Conservation (phyloP, 2,329 filamentous ascomycete genomes). For the Alternaria burnsii region DNA sequence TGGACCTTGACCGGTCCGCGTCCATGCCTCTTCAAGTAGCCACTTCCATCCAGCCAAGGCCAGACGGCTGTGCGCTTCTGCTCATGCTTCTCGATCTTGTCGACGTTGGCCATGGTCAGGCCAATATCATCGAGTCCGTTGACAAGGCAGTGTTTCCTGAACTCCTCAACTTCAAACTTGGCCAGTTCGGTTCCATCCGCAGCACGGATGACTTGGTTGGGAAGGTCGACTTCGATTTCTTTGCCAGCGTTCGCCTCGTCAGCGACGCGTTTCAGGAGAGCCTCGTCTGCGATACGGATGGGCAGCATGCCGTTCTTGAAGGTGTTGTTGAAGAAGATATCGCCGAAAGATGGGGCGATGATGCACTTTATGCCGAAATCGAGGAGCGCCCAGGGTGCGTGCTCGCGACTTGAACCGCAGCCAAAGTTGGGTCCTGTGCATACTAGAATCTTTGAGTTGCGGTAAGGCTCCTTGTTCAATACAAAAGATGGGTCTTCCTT, state of each 20-base stretch:
- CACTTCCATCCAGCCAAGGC: conserved; percentile 89
- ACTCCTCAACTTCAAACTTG: conserved; percentile 87
- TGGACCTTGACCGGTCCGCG: conserved; percentile 68
- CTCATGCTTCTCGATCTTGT: conserved; percentile 88
- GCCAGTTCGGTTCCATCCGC: conserved; percentile 76
- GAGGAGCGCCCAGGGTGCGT: conserved; percentile 94
- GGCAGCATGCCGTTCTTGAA: conserved; percentile 99
- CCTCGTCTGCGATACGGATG: conserved; percentile 74
- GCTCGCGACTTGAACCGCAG: conserved; percentile 90
- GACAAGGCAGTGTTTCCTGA: conserved; percentile 91
- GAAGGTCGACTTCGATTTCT: conserved; percentile 89
- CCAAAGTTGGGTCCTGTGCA: conserved; percentile 94
- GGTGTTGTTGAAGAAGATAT: conserved; percentile 99
- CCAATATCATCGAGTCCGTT: conserved; percentile 97
- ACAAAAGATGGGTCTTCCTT: conserved; percentile 82
- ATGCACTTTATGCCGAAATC: conserved; percentile 96
- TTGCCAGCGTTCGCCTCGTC: conserved; percentile 79
- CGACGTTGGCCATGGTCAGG: conserved; percentile 88
- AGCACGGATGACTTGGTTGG: conserved; percentile 82
- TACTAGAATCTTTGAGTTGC: conserved; percentile 85
- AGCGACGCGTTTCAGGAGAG: conserved; percentile 73
- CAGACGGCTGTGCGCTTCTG: conserved; percentile 76
- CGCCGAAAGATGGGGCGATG: conserved; percentile 86
- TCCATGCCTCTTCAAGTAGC: conserved; percentile 72
- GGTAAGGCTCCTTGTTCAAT: conserved; percentile 89